Evolutionary conservation across 2,329 filamentous ascomycete genomes (phyloP).

Genomic region (Tolypocladium inflatum): DNA sequence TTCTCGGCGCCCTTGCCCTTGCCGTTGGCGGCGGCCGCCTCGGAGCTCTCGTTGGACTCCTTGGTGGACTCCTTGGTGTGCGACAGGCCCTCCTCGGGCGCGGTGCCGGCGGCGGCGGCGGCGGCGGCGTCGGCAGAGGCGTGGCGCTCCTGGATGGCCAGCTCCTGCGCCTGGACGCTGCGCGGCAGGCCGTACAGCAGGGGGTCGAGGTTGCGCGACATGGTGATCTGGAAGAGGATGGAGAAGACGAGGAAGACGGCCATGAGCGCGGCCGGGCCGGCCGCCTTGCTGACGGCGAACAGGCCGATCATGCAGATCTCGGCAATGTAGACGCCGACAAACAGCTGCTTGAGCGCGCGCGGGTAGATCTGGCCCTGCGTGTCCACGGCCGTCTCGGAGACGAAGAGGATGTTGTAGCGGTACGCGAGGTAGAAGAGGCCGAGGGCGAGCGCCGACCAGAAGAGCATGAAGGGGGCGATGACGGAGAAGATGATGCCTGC

Average conservation of each 20-base stretch:
- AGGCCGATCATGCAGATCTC: constrained; percentile 75
- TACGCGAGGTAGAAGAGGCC: constrained; percentile 75
- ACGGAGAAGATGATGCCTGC: constrained; percentile 66
- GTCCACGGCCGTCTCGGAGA: constrained; percentile 69
- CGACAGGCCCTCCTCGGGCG: constrained; percentile 10
- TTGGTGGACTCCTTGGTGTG: constrained; percentile 4
- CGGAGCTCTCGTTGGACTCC: constrained; percentile 4
- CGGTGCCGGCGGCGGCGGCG: constrained; percentile 14
- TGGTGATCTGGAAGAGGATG: constrained; percentile 63
- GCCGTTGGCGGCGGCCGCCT: constrained; percentile 7
- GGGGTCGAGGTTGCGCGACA: constrained; percentile 61
- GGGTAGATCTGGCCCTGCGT: constrained; percentile 85
- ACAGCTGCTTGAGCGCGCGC: constrained; percentile 77
- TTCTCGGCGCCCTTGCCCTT: constrained; percentile 10
- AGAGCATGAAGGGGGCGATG: constrained; percentile 74
- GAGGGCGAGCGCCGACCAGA: constrained; percentile 70
- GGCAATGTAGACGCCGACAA: constrained; percentile 71
- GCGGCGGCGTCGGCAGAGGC: constrained; percentile 4
- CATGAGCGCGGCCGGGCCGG: constrained; percentile 68
- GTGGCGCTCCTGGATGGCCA: constrained; percentile 19
- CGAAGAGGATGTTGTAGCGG: constrained; percentile 79
- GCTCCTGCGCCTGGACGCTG: constrained; percentile 37
- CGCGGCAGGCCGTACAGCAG: constrained; percentile 64
- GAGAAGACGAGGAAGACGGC: constrained; percentile 67
- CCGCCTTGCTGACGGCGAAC: constrained; percentile 58